Evolutionary conservation across 805 yeast species (phyloP), one percentile per base, ranked within the genome.

Genomic region (Yarrowia deformans): DNA sequence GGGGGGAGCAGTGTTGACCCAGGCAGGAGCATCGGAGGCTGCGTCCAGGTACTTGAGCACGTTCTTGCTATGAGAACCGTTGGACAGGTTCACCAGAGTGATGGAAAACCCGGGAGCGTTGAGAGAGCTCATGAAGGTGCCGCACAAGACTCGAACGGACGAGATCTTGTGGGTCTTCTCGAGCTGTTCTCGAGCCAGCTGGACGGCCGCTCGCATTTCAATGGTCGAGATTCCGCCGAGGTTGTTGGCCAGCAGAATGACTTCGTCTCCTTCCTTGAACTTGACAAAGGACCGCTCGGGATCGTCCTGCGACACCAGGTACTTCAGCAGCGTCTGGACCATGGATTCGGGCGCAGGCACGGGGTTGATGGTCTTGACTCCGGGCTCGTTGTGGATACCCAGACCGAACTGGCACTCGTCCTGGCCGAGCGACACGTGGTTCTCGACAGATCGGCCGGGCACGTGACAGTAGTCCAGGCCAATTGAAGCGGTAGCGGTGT

Each of bases 301-400:
- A 73, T 97, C 88, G 69, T 94, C 98, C 69, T 80, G 76, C 75
- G 93, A 98, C 69, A 94, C 79, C 74, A 86, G 86, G 55, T 87
- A 82, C 69, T 89, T 83, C 82, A 94, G 82, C 39, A 85, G 82
- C 32, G 83, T 77, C 37, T 48, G 40, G 55, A 87, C 81, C 43
- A 93, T 79, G 0, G 84, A 84, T 16, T 86, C 88, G 66, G 91
- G 85, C 0, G 85, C 76, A 32, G 98, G 97, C 73, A 93, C 85
- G 19, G 66, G 66, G 37, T 82, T 79, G 37, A 85, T 75, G 71
- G 86, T 84, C 75, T 84, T 82, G 69, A 88, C 88, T 71, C 98
- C 98, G 0, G 97, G 94, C 77, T 93, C 98, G 75, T 93, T 93
- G 79, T 93, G 98, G 71, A 93, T 93, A 54, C 98, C 98, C 87